A percentile compares a stretch with the other conserved stretches of the same genome.
These are phyloP conservation scores for Tilletia indica DNA, from an alignment of 1,284 basidiomycete species.

Conservation along the genomic window DNA sequence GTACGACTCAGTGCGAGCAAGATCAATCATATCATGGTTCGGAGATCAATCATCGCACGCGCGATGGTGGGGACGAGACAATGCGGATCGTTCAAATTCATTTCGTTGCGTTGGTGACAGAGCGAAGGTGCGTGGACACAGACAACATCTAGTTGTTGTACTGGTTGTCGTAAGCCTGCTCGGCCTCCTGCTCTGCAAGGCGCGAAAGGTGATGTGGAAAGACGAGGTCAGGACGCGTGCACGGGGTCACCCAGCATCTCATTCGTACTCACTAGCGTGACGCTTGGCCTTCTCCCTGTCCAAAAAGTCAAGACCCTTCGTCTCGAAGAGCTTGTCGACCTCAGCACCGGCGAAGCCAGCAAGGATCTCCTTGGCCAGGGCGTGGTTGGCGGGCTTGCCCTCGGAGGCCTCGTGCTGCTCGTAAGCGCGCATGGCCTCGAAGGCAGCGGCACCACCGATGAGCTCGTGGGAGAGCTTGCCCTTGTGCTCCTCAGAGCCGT, in stretches of 20 bases:
- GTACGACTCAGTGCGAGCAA: too few species aligned
- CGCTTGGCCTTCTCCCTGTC: too few species aligned
- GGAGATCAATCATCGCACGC: too few species aligned
- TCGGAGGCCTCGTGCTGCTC: conserved; percentile 60
- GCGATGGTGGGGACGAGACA: too few species aligned
- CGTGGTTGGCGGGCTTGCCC: conserved; percentile 32
- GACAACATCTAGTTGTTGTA: too few species aligned
- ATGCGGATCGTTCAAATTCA: too few species aligned
- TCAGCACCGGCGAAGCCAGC: conserved; percentile 56
- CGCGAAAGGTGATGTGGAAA: too few species aligned
- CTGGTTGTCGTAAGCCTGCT: conserved; percentile 4
- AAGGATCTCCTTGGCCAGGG: conserved; percentile 58
- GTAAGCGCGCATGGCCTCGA: conserved; percentile 64
- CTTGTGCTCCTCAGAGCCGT: conserved; percentile 31
- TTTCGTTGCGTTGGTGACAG: too few species aligned
- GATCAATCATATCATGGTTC: too few species aligned
- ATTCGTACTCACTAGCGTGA: conserved; percentile 4
- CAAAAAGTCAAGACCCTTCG: conserved; percentile 60
- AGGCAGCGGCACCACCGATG: conserved; percentile 58
- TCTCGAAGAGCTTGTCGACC: conserved; percentile 50
- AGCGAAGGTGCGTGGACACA: too few species aligned
- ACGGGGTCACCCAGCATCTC: too few species aligned
- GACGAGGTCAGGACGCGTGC: too few species aligned
- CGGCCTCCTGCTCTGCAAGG: neutral
- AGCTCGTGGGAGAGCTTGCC: conserved; percentile 64